Conservation (phyloP, 1,284 basidiomycete genomes). For the Irpex lacteus region DNA sequence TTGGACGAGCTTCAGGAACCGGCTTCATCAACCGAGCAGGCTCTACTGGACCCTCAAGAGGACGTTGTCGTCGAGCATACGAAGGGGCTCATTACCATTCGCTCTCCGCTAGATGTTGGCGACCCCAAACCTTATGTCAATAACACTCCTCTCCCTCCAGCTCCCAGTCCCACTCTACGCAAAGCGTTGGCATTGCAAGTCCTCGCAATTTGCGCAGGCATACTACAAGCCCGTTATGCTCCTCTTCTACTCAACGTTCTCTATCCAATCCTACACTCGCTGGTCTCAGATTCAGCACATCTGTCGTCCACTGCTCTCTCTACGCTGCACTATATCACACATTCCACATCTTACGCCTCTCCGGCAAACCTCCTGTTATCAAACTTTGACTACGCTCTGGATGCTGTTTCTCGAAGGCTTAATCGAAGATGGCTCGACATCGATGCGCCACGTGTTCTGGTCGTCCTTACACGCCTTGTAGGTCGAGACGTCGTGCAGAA, state of each 20-base stretch:
- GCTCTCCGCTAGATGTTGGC: conserved; percentile 38
- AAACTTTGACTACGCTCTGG: conserved; percentile 93
- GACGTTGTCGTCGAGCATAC: conserved; percentile 49
- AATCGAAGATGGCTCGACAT: conserved; percentile 75
- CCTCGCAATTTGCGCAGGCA: conserved; percentile 64
- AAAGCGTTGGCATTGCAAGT: conserved; percentile 67
- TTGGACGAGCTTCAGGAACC: background rate
- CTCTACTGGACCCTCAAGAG: conserved; percentile 23
- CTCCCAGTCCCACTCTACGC: conserved; percentile 51
- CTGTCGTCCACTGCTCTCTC: conserved; percentile 71
- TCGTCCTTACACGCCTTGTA: conserved; percentile 80
- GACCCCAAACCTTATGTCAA: conserved; percentile 19
- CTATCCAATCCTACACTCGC: conserved; percentile 81
- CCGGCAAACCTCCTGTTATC: conserved; percentile 82
- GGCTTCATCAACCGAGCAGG: background rate
- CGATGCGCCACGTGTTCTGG: conserved; percentile 78
- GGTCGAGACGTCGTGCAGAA: conserved; percentile 82
- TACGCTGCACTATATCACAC: conserved; percentile 67
- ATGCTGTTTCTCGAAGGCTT: conserved; percentile 80
- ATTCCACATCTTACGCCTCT: conserved; percentile 76
- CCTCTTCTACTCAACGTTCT: conserved; percentile 76
- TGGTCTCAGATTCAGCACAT: conserved; percentile 67
- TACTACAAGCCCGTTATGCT: conserved; percentile 65
- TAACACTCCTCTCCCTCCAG: conserved; percentile 5
- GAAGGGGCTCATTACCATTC: conserved; percentile 44